phyloP scores from a whole-genome alignment of 768 basidiomycete genomes.

The Termitomyces sp. region DNA sequence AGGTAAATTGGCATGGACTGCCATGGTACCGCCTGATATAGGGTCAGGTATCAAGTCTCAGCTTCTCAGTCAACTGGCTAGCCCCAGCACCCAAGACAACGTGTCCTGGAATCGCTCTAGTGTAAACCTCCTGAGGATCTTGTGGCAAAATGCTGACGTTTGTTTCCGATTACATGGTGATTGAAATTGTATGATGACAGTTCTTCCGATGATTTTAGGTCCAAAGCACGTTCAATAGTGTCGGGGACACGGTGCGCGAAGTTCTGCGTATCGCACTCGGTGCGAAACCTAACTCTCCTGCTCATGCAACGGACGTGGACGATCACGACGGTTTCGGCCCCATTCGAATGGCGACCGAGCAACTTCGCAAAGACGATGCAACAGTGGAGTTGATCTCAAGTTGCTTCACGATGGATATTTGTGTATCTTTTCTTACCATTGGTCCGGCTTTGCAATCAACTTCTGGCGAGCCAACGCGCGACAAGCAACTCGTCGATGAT shows the following conservation, averaged over 20 bases:
- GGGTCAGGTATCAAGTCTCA: conserved; percentile 63
- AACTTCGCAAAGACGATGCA: conserved; percentile 20
- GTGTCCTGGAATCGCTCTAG: conserved; percentile 18
- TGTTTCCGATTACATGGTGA: conserved; percentile 17
- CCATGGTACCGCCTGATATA: conserved; percentile 39
- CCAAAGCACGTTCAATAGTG: conserved; percentile 36
- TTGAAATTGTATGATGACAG: neutral
- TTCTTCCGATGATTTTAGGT: conserved; percentile 31
- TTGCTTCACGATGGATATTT: conserved; percentile 41
- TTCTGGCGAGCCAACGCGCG: conserved; percentile 53
- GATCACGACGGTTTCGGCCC: conserved; percentile 57
- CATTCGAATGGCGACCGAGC: conserved; percentile 34
- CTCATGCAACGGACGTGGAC: conserved; percentile 25
- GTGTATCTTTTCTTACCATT: conserved; percentile 53
- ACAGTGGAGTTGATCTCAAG: conserved; percentile 22
- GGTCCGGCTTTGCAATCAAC: conserved; percentile 60
- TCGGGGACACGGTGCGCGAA: conserved; percentile 28
- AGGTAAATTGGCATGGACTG: conserved; percentile 29
- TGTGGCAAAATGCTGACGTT: conserved; percentile 73
- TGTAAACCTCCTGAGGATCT: conserved; percentile 41
- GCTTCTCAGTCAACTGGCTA: conserved; percentile 33
- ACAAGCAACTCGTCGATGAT: conserved; percentile 53
- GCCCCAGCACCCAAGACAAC: conserved; percentile 6
- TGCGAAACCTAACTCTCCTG: conserved; percentile 14
- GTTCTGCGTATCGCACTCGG: conserved; percentile 35